phyloP scores from a whole-genome alignment of 805 yeast species.

The Hagleromyces aurorensis region DNA sequence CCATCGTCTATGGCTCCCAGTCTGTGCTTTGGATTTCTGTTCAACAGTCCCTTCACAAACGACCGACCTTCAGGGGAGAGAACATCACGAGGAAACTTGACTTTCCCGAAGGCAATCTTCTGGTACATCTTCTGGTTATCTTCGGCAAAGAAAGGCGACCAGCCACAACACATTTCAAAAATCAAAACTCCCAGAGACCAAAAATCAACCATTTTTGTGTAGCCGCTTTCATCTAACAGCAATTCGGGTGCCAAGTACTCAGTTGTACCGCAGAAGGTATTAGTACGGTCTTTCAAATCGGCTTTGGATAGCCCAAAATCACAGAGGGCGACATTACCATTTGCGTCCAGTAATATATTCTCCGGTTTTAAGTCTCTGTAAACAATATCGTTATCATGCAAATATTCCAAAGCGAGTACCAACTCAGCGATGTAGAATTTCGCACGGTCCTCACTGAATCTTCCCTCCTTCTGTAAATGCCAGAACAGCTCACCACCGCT shows the following conservation, averaged over 20 bases:
- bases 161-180: slow-evolving; percentile 99
- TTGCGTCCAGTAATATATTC: slow-evolving; percentile 88
- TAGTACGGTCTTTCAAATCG: slow-evolving; percentile 80
- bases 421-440: slow-evolving; percentile 96
- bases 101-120: slow-evolving; percentile 97
- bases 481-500: slow-evolving; percentile 95
- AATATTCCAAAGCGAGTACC: slow-evolving; percentile 84
- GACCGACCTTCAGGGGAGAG: slow-evolving; percentile 88
- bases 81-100: slow-evolving; percentile 93
- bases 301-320: slow-evolving; percentile 97
- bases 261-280: slow-evolving; percentile 97
- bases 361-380: slow-evolving; percentile 97
- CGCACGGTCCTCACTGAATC: slow-evolving; percentile 88
- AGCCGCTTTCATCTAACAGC: slow-evolving; percentile 88
- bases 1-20: slow-evolving; percentile 90
- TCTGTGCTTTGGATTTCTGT: slow-evolving; percentile 93
- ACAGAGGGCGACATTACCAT: slow-evolving; percentile 95
- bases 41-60: slow-evolving; percentile 89
- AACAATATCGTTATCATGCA: slow-evolving; percentile 92
- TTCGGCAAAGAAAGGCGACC: slow-evolving; percentile 98
- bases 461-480: slow-evolving; percentile 95
- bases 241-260: slow-evolving; percentile 98
- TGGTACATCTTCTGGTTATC: slow-evolving; percentile 98
- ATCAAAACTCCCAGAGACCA: slow-evolving; percentile 97
- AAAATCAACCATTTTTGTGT: slow-evolving; percentile 97